Conservation (phyloP, 2,329 filamentous ascomycete genomes). For the Pezicula radicicola region DNA sequence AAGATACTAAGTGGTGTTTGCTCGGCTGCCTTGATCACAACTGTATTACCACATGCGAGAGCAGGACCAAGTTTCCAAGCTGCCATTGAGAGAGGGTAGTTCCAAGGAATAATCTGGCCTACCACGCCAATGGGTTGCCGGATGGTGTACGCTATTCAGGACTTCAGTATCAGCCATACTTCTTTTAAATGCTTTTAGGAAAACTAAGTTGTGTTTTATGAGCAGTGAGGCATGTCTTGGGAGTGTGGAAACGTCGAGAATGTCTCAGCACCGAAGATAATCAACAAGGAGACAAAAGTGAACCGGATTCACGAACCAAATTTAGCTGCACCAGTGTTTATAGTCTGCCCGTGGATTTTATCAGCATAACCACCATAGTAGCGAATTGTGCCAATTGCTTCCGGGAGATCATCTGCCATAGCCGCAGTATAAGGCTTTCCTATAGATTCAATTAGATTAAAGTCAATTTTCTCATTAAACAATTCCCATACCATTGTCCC, state of each 20-base stretch:
- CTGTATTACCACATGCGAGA: slow-evolving; percentile 53
- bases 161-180: no score
- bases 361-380: slow-evolving; percentile 77
- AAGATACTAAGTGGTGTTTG: slow-evolving; percentile 61
- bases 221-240: no score
- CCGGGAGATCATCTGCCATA: slow-evolving; percentile 57
- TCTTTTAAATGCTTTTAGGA: no score
- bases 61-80: slow-evolving; percentile 73
- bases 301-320: slow-evolving; percentile 31
- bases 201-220: no score
- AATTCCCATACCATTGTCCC: slow-evolving; percentile 60
- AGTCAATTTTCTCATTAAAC: slow-evolving; percentile 28
- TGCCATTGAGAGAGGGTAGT: slow-evolving; percentile 71
- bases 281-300: no score
- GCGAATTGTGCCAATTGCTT: slow-evolving; percentile 55
- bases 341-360: slow-evolving; percentile 71
- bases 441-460: slow-evolving; percentile 40
- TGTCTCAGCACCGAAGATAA: no score
- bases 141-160: slow-evolving; percentile 58
- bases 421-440: slow-evolving; percentile 66
- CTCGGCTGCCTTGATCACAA: slow-evolving; percentile 61
- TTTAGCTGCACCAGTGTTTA: slow-evolving; percentile 64
- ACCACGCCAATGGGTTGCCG: slow-evolving; percentile 74
- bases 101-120: slow-evolving; percentile 73
- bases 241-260: no score